Evolutionary conservation across 306 rosid genomes (phyloP).

Genomic region (Trifolium pratense): DNA sequence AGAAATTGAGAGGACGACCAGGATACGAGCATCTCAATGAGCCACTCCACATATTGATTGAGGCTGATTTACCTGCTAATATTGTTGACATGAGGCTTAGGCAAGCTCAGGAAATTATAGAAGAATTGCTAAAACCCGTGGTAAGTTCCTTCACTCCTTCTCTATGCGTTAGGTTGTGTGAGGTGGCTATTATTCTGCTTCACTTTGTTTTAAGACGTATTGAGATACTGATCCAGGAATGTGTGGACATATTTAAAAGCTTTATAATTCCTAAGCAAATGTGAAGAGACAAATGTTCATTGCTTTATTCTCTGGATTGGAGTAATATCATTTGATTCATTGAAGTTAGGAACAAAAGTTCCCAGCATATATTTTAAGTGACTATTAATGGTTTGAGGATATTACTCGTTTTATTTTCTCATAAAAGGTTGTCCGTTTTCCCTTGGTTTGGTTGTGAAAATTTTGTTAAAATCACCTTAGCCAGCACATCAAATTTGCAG

Average conservation of each 20-base stretch:
- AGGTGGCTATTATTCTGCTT: constrained; percentile 39
- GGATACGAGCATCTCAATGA: constrained; percentile 97
- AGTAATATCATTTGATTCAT: background rate
- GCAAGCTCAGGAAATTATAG: constrained; percentile 96
- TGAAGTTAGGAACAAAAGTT: constrained; percentile 31
- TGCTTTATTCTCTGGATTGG: background rate
- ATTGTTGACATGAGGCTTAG: constrained; percentile 83
- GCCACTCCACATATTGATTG: constrained; percentile 92
- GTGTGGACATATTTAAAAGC: background rate
- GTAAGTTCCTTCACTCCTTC: constrained; percentile 52
- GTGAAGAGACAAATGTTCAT: constrained; percentile 12
- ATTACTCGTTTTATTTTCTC: constrained; percentile 10
- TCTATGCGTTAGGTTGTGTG: constrained; percentile 9
- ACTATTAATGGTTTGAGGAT: background rate
- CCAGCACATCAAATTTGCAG: constrained; percentile 12
- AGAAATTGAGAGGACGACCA: constrained; percentile 91
- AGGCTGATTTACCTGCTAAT: constrained; percentile 93
- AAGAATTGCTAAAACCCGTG: constrained; percentile 98
- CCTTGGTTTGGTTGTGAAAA: constrained; percentile 17
- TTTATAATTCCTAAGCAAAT: constrained; percentile 9
- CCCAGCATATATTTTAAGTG: background rate
- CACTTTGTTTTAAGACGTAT: constrained; percentile 27
- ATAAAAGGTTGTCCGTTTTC: constrained; percentile 11
- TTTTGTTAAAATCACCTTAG: constrained; percentile 26
- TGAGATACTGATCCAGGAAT: constrained; percentile 10